Conservation (phyloP, 768 basidiomycete genomes). For the Austroboletus festivus region DNA sequence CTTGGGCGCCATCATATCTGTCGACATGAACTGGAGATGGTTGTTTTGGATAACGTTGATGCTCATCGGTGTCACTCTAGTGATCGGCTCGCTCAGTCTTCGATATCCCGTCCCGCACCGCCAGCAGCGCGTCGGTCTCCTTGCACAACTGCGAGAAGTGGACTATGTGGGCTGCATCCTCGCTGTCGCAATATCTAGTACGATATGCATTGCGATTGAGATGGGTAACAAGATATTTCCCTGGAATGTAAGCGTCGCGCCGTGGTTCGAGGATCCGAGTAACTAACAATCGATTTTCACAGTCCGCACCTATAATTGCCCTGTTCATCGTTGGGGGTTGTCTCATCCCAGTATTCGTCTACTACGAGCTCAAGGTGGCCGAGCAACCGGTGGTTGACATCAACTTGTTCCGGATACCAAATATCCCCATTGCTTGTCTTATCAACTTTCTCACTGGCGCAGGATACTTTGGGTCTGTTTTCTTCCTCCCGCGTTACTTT, state of each 20-base stretch:
- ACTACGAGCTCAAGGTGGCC: slow-evolving; percentile 33
- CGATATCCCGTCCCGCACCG: slow-evolving; percentile 33
- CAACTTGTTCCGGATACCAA: slow-evolving; percentile 31
- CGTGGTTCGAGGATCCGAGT: neutral
- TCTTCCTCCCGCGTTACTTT: slow-evolving; percentile 39
- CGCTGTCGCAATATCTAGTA: slow-evolving; percentile 34
- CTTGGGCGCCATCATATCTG: slow-evolving; percentile 44
- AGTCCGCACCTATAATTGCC: slow-evolving; percentile 30
- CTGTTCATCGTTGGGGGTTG: slow-evolving; percentile 29
- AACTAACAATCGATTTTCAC: slow-evolving; percentile 2
- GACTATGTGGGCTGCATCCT: slow-evolving; percentile 32
- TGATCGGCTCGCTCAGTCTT: slow-evolving; percentile 25
- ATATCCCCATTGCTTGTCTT: slow-evolving; percentile 35
- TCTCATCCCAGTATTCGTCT: slow-evolving; percentile 34
- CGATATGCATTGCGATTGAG: slow-evolving; percentile 36
- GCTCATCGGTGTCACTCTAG: slow-evolving; percentile 31
- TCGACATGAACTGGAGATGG: slow-evolving; percentile 45
- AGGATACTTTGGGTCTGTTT: slow-evolving; percentile 36
- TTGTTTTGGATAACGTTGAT: slow-evolving; percentile 42
- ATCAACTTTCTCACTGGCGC: slow-evolving; percentile 39
- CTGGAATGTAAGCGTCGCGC: slow-evolving; percentile 31
- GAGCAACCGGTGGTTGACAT: slow-evolving; percentile 35
- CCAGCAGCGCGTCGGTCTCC: slow-evolving; percentile 30
- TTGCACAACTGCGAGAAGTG: slow-evolving; percentile 33
- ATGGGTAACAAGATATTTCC: slow-evolving; percentile 38